Evolutionary conservation across 306 rosid genomes (phyloP).

Genomic region (Cucurbita ficifolia): DNA sequence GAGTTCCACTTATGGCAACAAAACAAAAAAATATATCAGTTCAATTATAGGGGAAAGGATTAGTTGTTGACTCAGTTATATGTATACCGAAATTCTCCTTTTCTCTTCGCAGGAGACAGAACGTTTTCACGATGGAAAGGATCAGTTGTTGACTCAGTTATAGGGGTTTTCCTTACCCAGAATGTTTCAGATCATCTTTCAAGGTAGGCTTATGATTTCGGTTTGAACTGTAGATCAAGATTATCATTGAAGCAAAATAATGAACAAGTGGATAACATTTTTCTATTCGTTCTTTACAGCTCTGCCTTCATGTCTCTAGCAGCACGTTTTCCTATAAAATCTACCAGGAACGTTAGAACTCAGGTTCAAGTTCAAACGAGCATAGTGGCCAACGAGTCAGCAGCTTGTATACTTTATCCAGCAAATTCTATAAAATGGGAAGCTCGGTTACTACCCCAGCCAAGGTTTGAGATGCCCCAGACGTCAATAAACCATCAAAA

Average conservation of each 20-base stretch:
- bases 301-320: slow-evolving; percentile 94
- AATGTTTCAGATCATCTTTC: slow-evolving; percentile 97
- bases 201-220: slow-evolving; percentile 34
- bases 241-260: background rate
- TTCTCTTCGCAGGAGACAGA: slow-evolving; percentile 64
- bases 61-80: background rate
- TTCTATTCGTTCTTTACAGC: slow-evolving; percentile 36
- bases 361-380: slow-evolving; percentile 18
- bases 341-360: slow-evolving; percentile 22
- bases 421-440: slow-evolving; percentile 27
- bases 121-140: slow-evolving; percentile 96
- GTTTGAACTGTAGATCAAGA: background rate
- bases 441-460: slow-evolving; percentile 19
- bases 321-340: slow-evolving; percentile 52
- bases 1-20: background rate
- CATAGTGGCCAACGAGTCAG: slow-evolving; percentile 27
- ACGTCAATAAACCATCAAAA: slow-evolving; percentile 24
- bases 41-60: too few species aligned
- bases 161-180: slow-evolving; percentile 90
- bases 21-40: too few species aligned
- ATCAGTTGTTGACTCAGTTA: slow-evolving; percentile 87
- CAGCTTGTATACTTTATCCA: slow-evolving; percentile 26
- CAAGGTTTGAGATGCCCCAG: slow-evolving; percentile 23
- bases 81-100: background rate
- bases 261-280: background rate